Evolutionary conservation across 192 early-diverging fungal species (phyloP).

Genomic region (Backusella tuberculispora): DNA sequence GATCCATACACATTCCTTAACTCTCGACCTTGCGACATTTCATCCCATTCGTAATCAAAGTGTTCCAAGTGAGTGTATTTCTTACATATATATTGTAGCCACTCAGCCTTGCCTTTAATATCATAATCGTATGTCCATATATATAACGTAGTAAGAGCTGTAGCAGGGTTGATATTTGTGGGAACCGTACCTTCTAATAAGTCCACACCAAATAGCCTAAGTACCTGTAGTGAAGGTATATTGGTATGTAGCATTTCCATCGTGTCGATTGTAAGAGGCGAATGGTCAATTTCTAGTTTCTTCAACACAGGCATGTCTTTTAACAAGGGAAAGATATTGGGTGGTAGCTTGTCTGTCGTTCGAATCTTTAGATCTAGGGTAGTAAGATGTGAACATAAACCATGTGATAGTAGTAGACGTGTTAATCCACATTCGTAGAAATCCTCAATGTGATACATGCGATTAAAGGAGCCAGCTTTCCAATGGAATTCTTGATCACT

Average conservation of each 20-base stretch:
- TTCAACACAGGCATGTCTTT: not conserved
- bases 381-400: not conserved
- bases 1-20: not conserved
- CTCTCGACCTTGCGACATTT: not conserved
- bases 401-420: not conserved
- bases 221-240: not conserved
- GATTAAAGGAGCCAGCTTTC: no score
- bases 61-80: not conserved
- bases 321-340: not conserved
- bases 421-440: not conserved
- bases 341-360: no score
- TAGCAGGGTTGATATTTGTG: not conserved
- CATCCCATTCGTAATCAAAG: not conserved
- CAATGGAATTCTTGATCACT: no score
- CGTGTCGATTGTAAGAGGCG: not conserved
- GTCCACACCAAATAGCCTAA: not conserved
- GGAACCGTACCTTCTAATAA: not conserved
- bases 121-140: not conserved
- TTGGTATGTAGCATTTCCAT: not conserved
- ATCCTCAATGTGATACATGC: not conserved
- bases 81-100: not conserved
- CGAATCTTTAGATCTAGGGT: not conserved
- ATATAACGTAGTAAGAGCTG: not conserved
- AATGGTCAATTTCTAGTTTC: not conserved
- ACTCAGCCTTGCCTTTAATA: not conserved